Evolutionary conservation across 164 flowering plant genomes (phyloP).

Genomic region (Litsea cubeba): DNA sequence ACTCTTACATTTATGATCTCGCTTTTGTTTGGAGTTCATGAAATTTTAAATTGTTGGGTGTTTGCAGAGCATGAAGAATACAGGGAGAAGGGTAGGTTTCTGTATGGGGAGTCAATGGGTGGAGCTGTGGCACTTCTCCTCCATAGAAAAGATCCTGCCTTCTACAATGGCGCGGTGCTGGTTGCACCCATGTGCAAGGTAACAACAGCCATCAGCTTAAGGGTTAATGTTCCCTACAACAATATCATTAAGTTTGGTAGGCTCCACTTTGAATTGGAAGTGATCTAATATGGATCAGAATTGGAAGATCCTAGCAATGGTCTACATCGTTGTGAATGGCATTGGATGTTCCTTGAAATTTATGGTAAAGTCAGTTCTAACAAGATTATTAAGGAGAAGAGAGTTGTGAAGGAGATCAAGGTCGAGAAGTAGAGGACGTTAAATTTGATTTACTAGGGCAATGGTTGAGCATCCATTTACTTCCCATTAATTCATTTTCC

Average conservation of each 20-base stretch:
- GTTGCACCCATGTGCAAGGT: slow-evolving; percentile 81
- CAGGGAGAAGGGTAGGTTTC: slow-evolving; percentile 15
- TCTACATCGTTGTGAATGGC: too few relatives aligned
- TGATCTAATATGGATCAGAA: neutral
- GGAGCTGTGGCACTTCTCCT: slow-evolving; percentile 20
- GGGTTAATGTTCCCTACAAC: neutral
- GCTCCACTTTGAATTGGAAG: neutral
- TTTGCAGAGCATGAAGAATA: slow-evolving; percentile 14
- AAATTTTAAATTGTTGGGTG: too few relatives aligned
- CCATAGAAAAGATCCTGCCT: slow-evolving; percentile 19
- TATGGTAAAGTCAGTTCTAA: too few relatives aligned
- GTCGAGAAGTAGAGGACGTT: too few relatives aligned
- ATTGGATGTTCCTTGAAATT: too few relatives aligned
- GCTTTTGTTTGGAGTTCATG: too few relatives aligned
- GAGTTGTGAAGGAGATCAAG: too few relatives aligned
- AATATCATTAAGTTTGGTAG: neutral
- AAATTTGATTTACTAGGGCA: too few relatives aligned
- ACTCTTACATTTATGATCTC: too few relatives aligned
- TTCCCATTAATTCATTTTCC: too few relatives aligned
- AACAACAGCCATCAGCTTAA: neutral
- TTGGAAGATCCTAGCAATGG: neutral
- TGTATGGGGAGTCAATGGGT: slow-evolving; percentile 29
- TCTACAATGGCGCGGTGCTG: slow-evolving; percentile 26
- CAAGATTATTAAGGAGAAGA: too few relatives aligned
- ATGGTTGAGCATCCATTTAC: too few relatives aligned